These are phyloP conservation scores for Aspergillus saccharolyticus DNA, from an alignment of 495 filamentous ascomycete species.

Conservation along the genomic window DNA sequence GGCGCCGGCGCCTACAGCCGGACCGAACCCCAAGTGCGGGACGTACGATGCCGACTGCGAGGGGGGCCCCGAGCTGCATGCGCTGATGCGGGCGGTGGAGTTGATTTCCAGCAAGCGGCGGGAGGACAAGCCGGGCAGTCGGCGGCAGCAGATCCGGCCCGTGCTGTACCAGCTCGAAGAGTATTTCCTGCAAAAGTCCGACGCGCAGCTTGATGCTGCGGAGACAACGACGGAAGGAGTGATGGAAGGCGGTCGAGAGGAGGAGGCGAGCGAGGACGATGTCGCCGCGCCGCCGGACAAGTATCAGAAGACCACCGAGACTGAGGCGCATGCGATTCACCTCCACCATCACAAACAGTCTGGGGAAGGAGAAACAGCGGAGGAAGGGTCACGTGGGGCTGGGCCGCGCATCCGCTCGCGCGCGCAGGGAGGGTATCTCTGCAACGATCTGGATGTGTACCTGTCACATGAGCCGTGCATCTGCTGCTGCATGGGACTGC, in stretches of 20 bases:
- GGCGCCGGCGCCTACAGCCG: slow-evolving; percentile 20
- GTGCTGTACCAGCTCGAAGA: slow-evolving; percentile 32
- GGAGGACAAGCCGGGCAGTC: slow-evolving; percentile 13
- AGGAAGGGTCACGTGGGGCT: neutral
- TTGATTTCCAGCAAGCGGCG: slow-evolving; percentile 71
- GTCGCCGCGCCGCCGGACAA: slow-evolving; percentile 16
- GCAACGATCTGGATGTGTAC: slow-evolving; percentile 85
- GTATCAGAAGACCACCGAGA: slow-evolving; percentile 16
- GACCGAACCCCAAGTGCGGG: slow-evolving; percentile 27
- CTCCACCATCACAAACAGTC: neutral
- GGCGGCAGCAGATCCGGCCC: slow-evolving; percentile 7
- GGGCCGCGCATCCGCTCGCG: slow-evolving; percentile 36
- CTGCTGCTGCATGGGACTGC: slow-evolving; percentile 92
- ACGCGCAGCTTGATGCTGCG: neutral
- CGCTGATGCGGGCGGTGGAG: slow-evolving; percentile 79
- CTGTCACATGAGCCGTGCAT: slow-evolving; percentile 91
- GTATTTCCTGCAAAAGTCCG: slow-evolving; percentile 31
- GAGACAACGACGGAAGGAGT: too few relatives aligned
- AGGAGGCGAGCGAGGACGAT: slow-evolving; percentile 5
- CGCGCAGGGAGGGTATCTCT: slow-evolving; percentile 79
- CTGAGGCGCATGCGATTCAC: slow-evolving; percentile 2
- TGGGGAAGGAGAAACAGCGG: neutral
- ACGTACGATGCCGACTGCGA: slow-evolving; percentile 31
- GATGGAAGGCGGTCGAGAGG: neutral
- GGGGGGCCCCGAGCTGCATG: slow-evolving; percentile 76